Base-by-base conservation (phyloP, 192 early-diverging fungal species). In the Linnemannia schmuckeri region DNA sequence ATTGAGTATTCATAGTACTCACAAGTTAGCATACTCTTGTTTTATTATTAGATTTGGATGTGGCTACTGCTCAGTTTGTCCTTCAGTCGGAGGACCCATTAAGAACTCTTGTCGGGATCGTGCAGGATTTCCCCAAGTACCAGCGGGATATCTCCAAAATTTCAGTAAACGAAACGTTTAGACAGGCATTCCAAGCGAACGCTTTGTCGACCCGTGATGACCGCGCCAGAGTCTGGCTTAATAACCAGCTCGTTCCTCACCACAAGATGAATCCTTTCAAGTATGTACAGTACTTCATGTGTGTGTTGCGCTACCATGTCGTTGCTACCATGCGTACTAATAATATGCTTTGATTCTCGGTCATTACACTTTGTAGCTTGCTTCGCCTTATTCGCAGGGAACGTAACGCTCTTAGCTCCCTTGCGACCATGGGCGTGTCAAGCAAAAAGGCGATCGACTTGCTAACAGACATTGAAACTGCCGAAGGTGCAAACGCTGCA, bases 91-190 rank as follows among this genome's bases (percentile, higher is more conserved):
- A 90, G 7, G 85, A 94, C 70, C 93, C 95, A 24, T 82, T 99
- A 8, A 77, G 82, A 1, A 88, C 94, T 8, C 88, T 99, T 27
- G 89, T 89, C 40, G 91, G 92, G 54, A 78, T 98, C 6, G 87
- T 94, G 8, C 96, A 97, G 82, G 93, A 98, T 84, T 95, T 98
- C 81, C 98, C 97, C 5, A 97, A 96, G 77, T 95, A 96, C 79
- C 95, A 97, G 8, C 95, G 97, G 78, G 82, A 93, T 40, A 86
- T 98, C 30, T 90, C 93, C 1, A 73, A 90, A 27, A 70, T 94
- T n/a, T 78, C 76, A 0, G 24, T 96, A 4, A 91, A 93, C 78
- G 70, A 80, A 17, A 87, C 91, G 8, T 78, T 94, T 0, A 83
- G 76, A 22, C 49, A 77, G 2, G 91, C 91, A 27, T 88, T 94